phyloP scores from a whole-genome alignment of 2,329 filamentous ascomycete genomes.

The Trichoderma gracile region DNA sequence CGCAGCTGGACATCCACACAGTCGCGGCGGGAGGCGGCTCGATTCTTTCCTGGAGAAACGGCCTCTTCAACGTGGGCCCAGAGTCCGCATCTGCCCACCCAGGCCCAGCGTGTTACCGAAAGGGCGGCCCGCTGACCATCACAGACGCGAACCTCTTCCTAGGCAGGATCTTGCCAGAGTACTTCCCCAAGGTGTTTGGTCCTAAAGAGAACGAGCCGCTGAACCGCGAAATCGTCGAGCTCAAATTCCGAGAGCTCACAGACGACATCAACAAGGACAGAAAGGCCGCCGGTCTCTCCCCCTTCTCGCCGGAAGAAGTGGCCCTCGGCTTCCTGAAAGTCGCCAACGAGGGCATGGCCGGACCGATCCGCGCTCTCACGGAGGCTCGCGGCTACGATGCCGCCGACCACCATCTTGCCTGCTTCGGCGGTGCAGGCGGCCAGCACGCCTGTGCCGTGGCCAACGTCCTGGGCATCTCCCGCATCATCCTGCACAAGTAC shows the following conservation, averaged over 20 bases:
- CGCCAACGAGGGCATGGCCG: constrained; percentile 41
- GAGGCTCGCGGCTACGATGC: constrained; percentile 42
- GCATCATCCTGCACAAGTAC: constrained; percentile 47
- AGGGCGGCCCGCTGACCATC: constrained; percentile 69
- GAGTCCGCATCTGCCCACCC: constrained; percentile 71
- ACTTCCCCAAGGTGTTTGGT: constrained; percentile 64
- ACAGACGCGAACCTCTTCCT: constrained; percentile 72
- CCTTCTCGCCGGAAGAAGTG: constrained; percentile 40
- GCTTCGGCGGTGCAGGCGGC: constrained; percentile 44
- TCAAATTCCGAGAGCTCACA: constrained; percentile 46
- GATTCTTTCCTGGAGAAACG: constrained; percentile 69
- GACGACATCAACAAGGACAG: constrained; percentile 44
- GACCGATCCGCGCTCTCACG: constrained; percentile 40
- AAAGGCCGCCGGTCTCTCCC: constrained; percentile 31
- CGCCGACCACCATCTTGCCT: constrained; percentile 40
- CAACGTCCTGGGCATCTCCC: constrained; percentile 44
- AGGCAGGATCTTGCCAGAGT: constrained; percentile 60
- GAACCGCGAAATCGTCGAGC: constrained; percentile 43
- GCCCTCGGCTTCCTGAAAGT: constrained; percentile 42
- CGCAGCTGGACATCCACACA: constrained; percentile 80
- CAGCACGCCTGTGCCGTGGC: constrained; percentile 50
- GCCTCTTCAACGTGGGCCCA: constrained; percentile 71
- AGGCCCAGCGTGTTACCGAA: constrained; percentile 72
- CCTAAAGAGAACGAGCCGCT: constrained; percentile 35
- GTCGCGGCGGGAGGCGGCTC: constrained; percentile 76